Base-by-base conservation (phyloP, 1,284 basidiomycete genomes). In the Mixia osmundae region DNA sequence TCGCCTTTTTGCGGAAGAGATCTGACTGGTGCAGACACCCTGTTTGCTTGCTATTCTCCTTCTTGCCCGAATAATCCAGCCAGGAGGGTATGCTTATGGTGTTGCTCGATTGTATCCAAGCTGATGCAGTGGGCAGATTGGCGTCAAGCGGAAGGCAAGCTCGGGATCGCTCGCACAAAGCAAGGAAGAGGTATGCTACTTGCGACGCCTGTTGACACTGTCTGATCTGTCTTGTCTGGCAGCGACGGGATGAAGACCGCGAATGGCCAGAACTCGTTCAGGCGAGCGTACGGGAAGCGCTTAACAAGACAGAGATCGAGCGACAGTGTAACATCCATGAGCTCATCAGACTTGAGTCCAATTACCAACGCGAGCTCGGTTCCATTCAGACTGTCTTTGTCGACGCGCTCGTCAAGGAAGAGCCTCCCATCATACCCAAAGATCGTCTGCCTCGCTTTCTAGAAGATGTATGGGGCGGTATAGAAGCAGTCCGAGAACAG, bases 301-400 rank as follows among this genome's bases (percentile, higher is more conserved):
- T 94, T 9, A 68, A 75, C 0, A 66, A 72, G 37, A 69, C 66
- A 45, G 80, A 94, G 56, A 67, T 82, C 34, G 72, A 71, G 43
- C 70, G 85, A 8, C 89, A 95, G 55, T 72, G 76, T 28, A 71
- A 89, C 49, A 89, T 97, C 37, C 72, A 77, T 50, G 85, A 87
- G 55, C 71, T 87, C 26, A 76, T 97, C 44, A 69, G 68, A 50
- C 76, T 80, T 44, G 89, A 97, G 57, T 73, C 78, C 48, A 73
- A 80, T 50, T 95, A 91, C 53, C 63, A 87, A 26, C 70, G 74
- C 30, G 89, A 97, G 52, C 65, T 99, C 4, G 72, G 82, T 40
- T 67, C 73, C 4, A 67, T 95, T 29, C 79, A 91, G 49, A 62
- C 65, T 4, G 72, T 76, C 41, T 94, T 82, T 58, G 77, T 89